Percentiles rank a stretch among this genome's conserved stretches.
These are phyloP conservation scores for Penicillium psychrofluorescens DNA, from an alignment of 495 filamentous ascomycete genomes.

Conservation along the genomic window DNA sequence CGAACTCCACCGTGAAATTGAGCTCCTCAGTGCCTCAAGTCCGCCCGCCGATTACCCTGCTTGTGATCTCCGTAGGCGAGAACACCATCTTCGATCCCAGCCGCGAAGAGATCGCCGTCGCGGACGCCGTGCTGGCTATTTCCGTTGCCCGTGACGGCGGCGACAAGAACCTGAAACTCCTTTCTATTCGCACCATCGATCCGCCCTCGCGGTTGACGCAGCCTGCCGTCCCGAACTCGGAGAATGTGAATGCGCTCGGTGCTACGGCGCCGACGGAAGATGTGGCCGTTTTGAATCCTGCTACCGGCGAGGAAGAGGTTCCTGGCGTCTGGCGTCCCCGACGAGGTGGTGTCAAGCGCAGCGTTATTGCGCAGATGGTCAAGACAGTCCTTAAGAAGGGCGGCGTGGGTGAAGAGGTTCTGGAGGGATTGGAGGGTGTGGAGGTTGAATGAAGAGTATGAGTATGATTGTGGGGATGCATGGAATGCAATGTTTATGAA, in stretches of 20 bases:
- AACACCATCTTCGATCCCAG: constrained; percentile 93
- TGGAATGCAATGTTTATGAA: neutral
- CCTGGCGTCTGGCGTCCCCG: constrained; percentile 75
- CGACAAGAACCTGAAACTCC: constrained; percentile 34
- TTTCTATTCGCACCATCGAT: constrained; percentile 63
- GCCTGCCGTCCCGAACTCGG: constrained; percentile 59
- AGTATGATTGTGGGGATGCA: neutral
- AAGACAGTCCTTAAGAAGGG: constrained; percentile 58
- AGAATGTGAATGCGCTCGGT: constrained; percentile 56
- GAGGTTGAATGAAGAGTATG: constrained; percentile 29
- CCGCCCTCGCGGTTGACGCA: constrained; percentile 64
- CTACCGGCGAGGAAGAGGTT: constrained; percentile 44
- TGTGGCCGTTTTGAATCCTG: constrained; percentile 15
- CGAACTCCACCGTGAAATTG: neutral
- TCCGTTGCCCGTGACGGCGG: constrained; percentile 47
- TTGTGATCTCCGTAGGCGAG: constrained; percentile 77
- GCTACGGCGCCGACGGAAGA: constrained; percentile 26
- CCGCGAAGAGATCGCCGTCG: constrained; percentile 84
- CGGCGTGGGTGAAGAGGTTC: constrained; percentile 77
- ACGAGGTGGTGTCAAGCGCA: constrained; percentile 66
- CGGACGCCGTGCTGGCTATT: constrained; percentile 78
- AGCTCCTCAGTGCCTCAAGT: constrained; percentile 12
- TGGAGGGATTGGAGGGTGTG: constrained; percentile 63
- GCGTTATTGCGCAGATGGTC: constrained; percentile 58
- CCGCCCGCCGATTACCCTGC: constrained; percentile 76